Evolutionary conservation across 2,329 filamentous ascomycete species (phyloP), one percentile per base, ranked within the genome.

Genomic region (Exophiala aquamarina): DNA sequence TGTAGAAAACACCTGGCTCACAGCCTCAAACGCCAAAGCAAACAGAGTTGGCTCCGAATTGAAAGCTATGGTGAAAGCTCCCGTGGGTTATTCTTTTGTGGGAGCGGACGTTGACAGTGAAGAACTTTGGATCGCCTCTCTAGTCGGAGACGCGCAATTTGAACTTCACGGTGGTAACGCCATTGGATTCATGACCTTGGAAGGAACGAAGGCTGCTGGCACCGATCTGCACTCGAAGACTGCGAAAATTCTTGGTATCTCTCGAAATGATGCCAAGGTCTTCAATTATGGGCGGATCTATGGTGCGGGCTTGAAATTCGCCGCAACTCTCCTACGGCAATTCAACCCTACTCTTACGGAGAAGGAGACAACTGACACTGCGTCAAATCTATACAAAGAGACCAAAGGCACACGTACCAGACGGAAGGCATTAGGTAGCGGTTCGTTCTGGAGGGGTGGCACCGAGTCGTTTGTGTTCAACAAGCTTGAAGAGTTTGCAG

Each of bases 211-310:
- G 69, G 84, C 89, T 4, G 89, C 88, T 2, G 92, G 92, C 3
- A 98, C 92, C 0, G 92, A 98, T 66, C 71, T 97, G 46, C 92
- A 98, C 68, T 96, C 91, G 5, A 87, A 92, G 23, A 98, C 93
- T 20, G 94, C 93, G 1, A 78, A 79, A 4, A 98, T 98, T 47
- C 70, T 98, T 2, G 92, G 91, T 5, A 98, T 98, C 52, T 94
- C 89, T 2, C 81, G 93, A 52, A 96, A 96, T 61, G 84, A 96
- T 61, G 93, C 93, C 49, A 98, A 98, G 65, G 83, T 98, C 1
- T 98, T 98, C 76, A 98, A 98, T 66, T 98, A 98, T 60, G 94
- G 94, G 6, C 88, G 94, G 32, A 98, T 98, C 39, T 98, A 98
- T 62, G 94, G 93, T n/a, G 94, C 93, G 3, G 94, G 93, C 0